Base-by-base conservation (phyloP, 768 basidiomycete genomes). In the Sutorius australiensis region DNA sequence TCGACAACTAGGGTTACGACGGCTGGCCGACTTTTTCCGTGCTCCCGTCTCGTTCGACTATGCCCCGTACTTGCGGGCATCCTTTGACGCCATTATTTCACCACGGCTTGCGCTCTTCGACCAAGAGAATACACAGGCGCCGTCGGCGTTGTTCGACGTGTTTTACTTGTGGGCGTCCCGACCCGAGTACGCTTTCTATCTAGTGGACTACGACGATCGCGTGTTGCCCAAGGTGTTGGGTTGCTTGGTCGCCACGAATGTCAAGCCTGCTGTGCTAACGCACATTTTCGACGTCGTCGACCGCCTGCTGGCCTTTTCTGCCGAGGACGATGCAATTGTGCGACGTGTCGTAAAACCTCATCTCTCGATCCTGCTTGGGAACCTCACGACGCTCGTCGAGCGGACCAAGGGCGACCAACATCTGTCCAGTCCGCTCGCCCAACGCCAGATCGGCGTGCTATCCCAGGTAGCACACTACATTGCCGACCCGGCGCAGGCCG, bases 201-300 rank as follows among this genome's bases (percentile, higher is more conserved):
- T 98, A 27, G 83, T 86, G 41, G 73, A 81, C 21, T 87, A 83
- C 63, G 88, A 98, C 61, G 59, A 72, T 2, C 75, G 76, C 5
- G 77, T 87, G 1, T 68, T 99, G 13, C 85, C 86, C 7, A 86
- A 89, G 65, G 72, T 95, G 5, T 93, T 91, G 65, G 81, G 80
- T 51, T 95, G 92, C 63, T 75, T 98, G 9, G 72, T 86, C 4
- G 89, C 88, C 0, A 78, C 83, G 6, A 90, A 87, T 55, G 92
- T 97, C 68, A 97, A 98, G 68, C 85, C 92, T 2, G 70, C 81
- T 0, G 95, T 98, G 14, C 75, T 95, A 39, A 79, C 78, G 13
- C 81, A 82, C 48, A 78, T 98, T 5, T 87, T 95, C 59, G 95
- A 98, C 63, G 84, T 95, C 53, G 76, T 94, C 44, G 90, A 93